Evolutionary conservation across 768 basidiomycete genomes (phyloP).

Genomic region (Boletales sp.): DNA sequence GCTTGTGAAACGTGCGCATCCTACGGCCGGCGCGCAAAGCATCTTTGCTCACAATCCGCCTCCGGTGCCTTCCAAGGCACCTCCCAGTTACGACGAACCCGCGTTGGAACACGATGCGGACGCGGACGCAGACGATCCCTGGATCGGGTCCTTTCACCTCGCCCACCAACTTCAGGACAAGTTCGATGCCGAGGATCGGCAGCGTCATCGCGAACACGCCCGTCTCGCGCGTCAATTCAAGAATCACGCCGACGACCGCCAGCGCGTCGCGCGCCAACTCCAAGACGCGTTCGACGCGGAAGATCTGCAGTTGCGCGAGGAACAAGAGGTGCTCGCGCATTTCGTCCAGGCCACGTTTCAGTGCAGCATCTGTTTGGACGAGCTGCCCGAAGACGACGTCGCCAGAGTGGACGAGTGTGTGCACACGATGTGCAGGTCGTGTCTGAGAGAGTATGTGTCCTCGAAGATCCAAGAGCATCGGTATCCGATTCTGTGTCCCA

Average conservation of each 20-base stretch:
- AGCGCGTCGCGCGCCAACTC: slow-evolving; percentile 22
- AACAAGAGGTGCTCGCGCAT: slow-evolving; percentile 29
- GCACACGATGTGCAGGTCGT: slow-evolving; percentile 54
- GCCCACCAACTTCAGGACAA: slow-evolving; percentile 8
- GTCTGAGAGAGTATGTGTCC: slow-evolving; percentile 41
- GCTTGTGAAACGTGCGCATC: neutral
- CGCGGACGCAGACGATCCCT: neutral
- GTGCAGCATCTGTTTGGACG: slow-evolving; percentile 58
- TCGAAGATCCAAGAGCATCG: slow-evolving; percentile 49
- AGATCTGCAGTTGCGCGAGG: slow-evolving; percentile 28
- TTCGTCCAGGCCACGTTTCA: slow-evolving; percentile 38
- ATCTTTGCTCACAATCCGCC: slow-evolving; percentile 27
- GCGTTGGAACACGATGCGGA: slow-evolving; percentile 2
- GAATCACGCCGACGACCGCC: neutral
- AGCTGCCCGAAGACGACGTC: slow-evolving; percentile 38
- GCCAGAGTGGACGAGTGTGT: slow-evolving; percentile 42
- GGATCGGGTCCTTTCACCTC: neutral
- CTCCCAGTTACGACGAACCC: slow-evolving; percentile 9
- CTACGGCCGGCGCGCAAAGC: slow-evolving; percentile 13
- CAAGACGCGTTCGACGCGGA: slow-evolving; percentile 36
- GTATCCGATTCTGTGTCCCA: slow-evolving; percentile 61
- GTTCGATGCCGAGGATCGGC: slow-evolving; percentile 28
- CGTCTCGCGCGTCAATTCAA: neutral
- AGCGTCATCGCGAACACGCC: slow-evolving; percentile 22
- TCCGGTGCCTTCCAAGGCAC: slow-evolving; percentile 16